Base-by-base conservation (phyloP, 108 stramenopile species). In the Epipyxis sp. region DNA sequence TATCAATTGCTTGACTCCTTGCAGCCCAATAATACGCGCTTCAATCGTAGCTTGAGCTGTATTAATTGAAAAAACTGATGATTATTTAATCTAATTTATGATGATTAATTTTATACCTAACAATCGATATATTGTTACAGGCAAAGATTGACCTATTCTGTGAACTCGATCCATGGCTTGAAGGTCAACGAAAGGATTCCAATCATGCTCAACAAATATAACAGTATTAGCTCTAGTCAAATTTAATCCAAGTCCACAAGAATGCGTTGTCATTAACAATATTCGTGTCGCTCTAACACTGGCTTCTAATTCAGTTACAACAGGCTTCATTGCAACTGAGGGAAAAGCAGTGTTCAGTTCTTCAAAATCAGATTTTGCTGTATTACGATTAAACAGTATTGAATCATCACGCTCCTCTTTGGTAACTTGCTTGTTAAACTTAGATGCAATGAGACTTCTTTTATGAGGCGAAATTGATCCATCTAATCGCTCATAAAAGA, bases 171-270 rank as follows among this genome's bases (percentile, higher is more conserved):
- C 71, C 71, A 74, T 74, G 6, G 71, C 84, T 77, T 84, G 85
- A 69, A 86, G 68, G 40, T 84, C 84, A 1, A 79, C 78, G 58
- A 57, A 44, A 0, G 86, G 86, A 59, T 87, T 87, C 86, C 86
- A 87, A 59, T 87, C 82, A 59, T 86, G 85, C 61, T 87, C 86
- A 1, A 86, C 30, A 39, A 87, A 84, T 29, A 87, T 84, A 1
- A 87, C 86, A 29, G 81, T 82, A 69, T 86, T 84, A n/a, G 85
- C 86, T 29, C 59, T 81, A 40, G 85, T 85, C 44, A 87, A 72
- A 67, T 86, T 86, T 27, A 87, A 83, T 1, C 86, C 86, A 1
- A 87, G 72, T 10, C 83, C 81, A 10, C 86, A 85, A 0, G 81
- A 80, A 27, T 54, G 25, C 0, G 86, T 87, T 37, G 86, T 86